Evolutionary conservation across 495 filamentous ascomycete genomes (phyloP).

Genomic region (Penicillium goetzii): DNA sequence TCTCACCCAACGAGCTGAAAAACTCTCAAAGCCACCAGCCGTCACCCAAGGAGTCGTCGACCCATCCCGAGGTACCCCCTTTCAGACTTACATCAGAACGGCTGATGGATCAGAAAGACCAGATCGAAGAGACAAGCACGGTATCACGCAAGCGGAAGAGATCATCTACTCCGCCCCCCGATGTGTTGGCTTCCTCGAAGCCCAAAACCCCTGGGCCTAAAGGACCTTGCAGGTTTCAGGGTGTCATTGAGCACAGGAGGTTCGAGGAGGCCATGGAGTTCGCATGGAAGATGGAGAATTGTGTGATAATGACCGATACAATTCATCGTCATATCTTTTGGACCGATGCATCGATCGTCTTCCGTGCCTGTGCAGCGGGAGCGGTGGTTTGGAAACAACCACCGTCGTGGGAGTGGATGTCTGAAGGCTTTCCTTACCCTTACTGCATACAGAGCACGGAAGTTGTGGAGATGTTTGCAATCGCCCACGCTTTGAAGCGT

Average conservation of each 20-base stretch:
- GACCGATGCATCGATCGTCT: conserved; percentile 11
- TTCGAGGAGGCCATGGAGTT: not conserved
- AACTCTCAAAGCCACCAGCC: not conserved
- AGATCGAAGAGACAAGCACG: not conserved
- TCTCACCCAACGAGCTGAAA: not conserved
- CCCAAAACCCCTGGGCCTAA: not conserved
- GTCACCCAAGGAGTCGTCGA: not conserved
- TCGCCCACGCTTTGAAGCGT: conserved; percentile 3
- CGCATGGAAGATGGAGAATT: not conserved
- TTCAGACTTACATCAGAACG: not conserved
- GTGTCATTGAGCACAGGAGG: not conserved
- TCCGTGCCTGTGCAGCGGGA: not conserved
- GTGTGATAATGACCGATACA: not conserved
- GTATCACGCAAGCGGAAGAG: conserved; percentile 2
- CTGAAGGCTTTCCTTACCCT: conserved; percentile 1
- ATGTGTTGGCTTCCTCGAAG: not conserved
- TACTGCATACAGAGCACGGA: not conserved
- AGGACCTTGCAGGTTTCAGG: not conserved
- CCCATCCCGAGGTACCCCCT: not conserved
- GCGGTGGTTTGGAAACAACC: conserved; percentile 8
- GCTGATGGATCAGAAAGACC: not conserved
- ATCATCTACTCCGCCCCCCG: not conserved
- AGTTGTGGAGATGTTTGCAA: conserved; percentile 11
- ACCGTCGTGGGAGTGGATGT: not conserved
- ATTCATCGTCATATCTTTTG: conserved; percentile 2